Evolutionary conservation across 164 flowering plant genomes (phyloP).

Genomic region (Brasenia schreberi): DNA sequence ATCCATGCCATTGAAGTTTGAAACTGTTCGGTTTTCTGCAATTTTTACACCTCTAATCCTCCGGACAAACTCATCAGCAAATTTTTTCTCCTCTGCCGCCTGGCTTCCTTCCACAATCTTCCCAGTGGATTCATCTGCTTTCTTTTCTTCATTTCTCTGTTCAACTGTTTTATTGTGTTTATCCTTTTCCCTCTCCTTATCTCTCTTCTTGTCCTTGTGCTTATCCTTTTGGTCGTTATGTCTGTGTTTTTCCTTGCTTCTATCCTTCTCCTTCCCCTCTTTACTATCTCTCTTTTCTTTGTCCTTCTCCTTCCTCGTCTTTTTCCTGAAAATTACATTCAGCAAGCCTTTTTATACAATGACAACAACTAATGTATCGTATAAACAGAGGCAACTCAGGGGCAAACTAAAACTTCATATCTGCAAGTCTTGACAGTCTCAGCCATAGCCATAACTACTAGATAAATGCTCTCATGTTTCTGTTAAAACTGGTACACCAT

Average conservation of each 20-base stretch:
- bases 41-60: conserved; percentile 25
- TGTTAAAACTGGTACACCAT: too few relatives aligned
- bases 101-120: conserved; percentile 8
- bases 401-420: too few relatives aligned
- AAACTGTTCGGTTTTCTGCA: conserved; percentile 18
- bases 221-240: conserved; percentile 53
- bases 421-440: too few relatives aligned
- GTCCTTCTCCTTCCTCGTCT: conserved; percentile 46
- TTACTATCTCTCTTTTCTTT: conserved; percentile 37
- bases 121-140: conserved; percentile 8
- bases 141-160: conserved; percentile 11
- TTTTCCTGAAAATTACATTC: conserved; percentile 40
- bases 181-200: conserved; percentile 34
- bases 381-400: too few relatives aligned
- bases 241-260: conserved; percentile 28
- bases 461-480: too few relatives aligned
- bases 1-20: conserved; percentile 16
- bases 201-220: conserved; percentile 46
- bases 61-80: not conserved
- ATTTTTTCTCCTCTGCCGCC: conserved; percentile 2
- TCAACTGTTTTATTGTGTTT: conserved; percentile 14
- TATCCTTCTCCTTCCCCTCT: conserved; percentile 24
- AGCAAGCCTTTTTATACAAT: not conserved
- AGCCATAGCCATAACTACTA: too few relatives aligned
- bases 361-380: too few relatives aligned